Base-by-base conservation (phyloP, 129 eudicot species). In the Rutidosis leptorrhynchoides region DNA sequence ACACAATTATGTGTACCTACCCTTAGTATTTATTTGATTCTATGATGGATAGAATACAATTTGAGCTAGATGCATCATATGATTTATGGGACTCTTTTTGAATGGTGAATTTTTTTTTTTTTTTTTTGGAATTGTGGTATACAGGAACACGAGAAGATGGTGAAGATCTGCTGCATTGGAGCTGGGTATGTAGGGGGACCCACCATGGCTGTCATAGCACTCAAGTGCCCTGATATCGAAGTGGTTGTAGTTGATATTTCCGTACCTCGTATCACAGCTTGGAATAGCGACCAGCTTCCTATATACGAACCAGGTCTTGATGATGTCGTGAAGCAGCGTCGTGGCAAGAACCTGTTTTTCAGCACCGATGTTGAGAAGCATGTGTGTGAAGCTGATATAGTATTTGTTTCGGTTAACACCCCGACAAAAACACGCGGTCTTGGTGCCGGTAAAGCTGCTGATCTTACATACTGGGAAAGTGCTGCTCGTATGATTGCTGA, bases 401-500 rank as follows among this genome's bases (percentile, higher is more conserved):
- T 88, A 14, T 88, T 88, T 78, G 88, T 87, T 67, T 88, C 96
- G 0, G 96, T 89, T 53, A 89, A 89, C 32, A 89, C 96, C 71
- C 96, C 96, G 43, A 89, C 96, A 57, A 89, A 89, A 72, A 89
- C 96, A 10, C 80, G 82, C 27, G 96, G 96, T 56, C 94, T 89
- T 75, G 96, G 96, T 58, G 96, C 94, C 12, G 96, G 96, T 46
- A 89, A 89, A 80, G 96, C 96, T 49, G 96, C 96, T 1, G 94
- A 89, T 64, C 68, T 89, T 64, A 89, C 96, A 32, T 89, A 89
- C 62, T 85, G 96, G 96, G 96, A 89, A 75, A 85, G 95, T 64
- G 96, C 90, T 10, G 96, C 96, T 28, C 94, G 96, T 16, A 89
- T 89, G 96, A 88, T 88, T 67, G 96, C 96, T 67, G 93, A 88